Percentiles rank a stretch among this genome's conserved stretches.
Evolutionary conservation across 306 rosid genomes (phyloP).

Genomic region (Quercus parvula): DNA sequence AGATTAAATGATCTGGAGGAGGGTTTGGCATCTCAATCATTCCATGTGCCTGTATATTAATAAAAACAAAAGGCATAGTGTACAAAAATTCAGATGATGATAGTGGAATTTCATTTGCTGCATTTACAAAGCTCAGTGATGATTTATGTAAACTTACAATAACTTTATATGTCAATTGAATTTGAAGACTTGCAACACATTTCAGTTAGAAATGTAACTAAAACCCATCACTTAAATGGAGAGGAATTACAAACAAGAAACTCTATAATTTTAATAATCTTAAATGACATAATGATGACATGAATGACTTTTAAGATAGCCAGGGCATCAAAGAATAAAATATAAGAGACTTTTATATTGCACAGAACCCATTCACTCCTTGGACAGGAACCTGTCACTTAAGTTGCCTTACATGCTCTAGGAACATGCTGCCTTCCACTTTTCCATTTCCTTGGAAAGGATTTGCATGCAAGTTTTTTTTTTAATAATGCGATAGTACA

Average conservation of each 20-base stretch:
- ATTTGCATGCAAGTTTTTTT: not conserved
- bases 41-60: conserved; percentile 60
- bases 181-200: not conserved
- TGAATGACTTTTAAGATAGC: not conserved
- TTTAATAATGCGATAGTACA: no score
- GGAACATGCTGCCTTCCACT: not conserved
- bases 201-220: not conserved
- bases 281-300: not conserved
- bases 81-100: conserved; percentile 14
- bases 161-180: not conserved
- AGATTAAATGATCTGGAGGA: conserved; percentile 75
- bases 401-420: not conserved
- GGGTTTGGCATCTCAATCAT: conserved; percentile 92
- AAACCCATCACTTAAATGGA: not conserved
- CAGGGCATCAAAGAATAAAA: not conserved
- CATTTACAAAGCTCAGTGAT: conserved; percentile 2
- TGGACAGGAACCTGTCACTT: not conserved
- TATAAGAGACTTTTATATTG: not conserved
- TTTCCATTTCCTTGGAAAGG: not conserved
- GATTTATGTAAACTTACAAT: not conserved
- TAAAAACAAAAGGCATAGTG: conserved; percentile 7
- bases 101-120: not conserved
- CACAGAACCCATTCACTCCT: not conserved
- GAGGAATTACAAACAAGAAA: not conserved
- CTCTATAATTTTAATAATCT: conserved; percentile 3